These are phyloP conservation scores for Dioscorea zingiberensis DNA, from an alignment of 106 monocot species.

Conservation along the genomic window DNA sequence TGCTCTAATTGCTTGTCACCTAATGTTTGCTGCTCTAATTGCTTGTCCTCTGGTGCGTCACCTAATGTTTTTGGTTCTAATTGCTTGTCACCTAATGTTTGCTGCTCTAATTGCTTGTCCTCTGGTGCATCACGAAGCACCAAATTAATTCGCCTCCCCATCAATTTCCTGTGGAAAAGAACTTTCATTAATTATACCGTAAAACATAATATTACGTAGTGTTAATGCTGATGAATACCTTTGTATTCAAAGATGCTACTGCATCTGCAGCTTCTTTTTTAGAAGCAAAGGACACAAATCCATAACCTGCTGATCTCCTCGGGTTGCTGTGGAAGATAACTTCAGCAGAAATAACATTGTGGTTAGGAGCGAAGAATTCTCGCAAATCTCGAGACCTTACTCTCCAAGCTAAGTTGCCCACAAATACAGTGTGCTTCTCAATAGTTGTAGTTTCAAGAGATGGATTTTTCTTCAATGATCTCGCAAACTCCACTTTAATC, in stretches of 20 bases:
- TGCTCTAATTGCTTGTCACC: too few relatives aligned
- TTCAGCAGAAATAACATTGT: conserved; percentile 57
- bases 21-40: too few relatives aligned
- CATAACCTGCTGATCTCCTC: conserved; percentile 80
- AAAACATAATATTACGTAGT: neutral
- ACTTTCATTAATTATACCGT: neutral
- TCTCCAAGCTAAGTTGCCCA: conserved; percentile 60
- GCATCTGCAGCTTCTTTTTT: conserved; percentile 71
- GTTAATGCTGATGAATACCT: conserved; percentile 29
- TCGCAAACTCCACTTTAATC: conserved; percentile 54
- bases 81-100: too few relatives aligned
- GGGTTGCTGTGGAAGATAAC: conserved; percentile 69
- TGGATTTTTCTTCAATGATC: conserved; percentile 44
- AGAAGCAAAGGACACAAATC: conserved; percentile 65
- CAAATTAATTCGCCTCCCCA: conserved; percentile 58
- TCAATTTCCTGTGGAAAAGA: conserved; percentile 36
- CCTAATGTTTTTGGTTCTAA: too few relatives aligned
- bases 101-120: too few relatives aligned
- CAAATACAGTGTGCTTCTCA: conserved; percentile 49
- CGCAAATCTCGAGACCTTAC: conserved; percentile 56
- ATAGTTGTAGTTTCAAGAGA: conserved; percentile 8
- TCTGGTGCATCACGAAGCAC: conserved; percentile 14
- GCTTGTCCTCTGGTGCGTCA: too few relatives aligned
- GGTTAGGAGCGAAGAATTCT: conserved; percentile 41
- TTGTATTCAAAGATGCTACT: conserved; percentile 49